Evolutionary conservation across 2,329 filamentous ascomycete genomes (phyloP).

Genomic region (Pezicula radicicola): DNA sequence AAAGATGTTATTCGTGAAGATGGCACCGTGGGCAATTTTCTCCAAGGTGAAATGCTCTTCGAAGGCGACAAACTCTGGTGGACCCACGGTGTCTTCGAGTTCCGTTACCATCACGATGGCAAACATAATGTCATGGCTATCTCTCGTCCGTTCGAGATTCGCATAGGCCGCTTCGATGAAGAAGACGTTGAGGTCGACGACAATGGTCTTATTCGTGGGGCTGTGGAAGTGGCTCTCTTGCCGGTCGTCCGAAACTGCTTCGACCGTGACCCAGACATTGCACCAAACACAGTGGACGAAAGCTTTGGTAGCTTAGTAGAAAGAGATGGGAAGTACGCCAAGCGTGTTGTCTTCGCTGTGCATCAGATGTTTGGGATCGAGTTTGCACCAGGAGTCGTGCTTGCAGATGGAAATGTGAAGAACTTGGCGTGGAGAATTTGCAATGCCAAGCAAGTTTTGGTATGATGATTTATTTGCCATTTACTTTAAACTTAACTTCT

Average conservation of each 20-base stretch:
- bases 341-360: slow-evolving; percentile 88
- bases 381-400: slow-evolving; percentile 87
- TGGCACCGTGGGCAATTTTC: slow-evolving; percentile 53
- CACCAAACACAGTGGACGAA: slow-evolving; percentile 75
- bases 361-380: slow-evolving; percentile 97
- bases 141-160: slow-evolving; percentile 88
- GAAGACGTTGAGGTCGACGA: slow-evolving; percentile 62
- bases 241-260: slow-evolving; percentile 89
- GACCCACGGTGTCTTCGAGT: slow-evolving; percentile 94
- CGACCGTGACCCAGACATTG: slow-evolving; percentile 87
- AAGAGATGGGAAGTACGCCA: slow-evolving; percentile 83
- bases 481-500: not conserved
- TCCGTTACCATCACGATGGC: slow-evolving; percentile 93
- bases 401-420: slow-evolving; percentile 84
- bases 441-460: slow-evolving; percentile 92
- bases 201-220: slow-evolving; percentile 59
- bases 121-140: slow-evolving; percentile 93
- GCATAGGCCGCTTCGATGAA: slow-evolving; percentile 75
- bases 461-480: slow-evolving; percentile 35
- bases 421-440: slow-evolving; percentile 94
- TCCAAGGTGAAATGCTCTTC: slow-evolving; percentile 82
- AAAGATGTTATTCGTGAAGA: slow-evolving; percentile 38
- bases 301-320: slow-evolving; percentile 83
- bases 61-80: slow-evolving; percentile 94
- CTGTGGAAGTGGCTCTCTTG: slow-evolving; percentile 74